These are phyloP conservation scores for Populus euphratica DNA, from an alignment of 345 rosid genomes.

Conservation along the genomic window DNA sequence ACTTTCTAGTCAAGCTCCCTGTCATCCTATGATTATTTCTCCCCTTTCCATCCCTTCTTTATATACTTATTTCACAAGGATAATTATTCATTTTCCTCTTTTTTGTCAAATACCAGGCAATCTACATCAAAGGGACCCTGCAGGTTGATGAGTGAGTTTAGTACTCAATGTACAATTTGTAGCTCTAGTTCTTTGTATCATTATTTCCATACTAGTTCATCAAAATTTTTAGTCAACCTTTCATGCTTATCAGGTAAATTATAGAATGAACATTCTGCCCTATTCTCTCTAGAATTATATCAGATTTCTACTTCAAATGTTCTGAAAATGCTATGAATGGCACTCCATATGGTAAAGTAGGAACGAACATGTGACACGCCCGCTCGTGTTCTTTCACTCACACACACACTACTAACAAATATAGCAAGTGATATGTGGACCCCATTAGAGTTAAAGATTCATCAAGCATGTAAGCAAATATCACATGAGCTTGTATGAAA, in stretches of 20 bases:
- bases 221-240: background rate
- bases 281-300: background rate
- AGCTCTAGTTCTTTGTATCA: conserved; percentile 8
- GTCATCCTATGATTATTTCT: background rate
- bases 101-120: conserved; percentile 13
- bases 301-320: no score
- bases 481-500: no score
- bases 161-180: conserved; percentile 22
- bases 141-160: conserved; percentile 9
- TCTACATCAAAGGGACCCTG: background rate
- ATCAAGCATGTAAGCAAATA: no score
- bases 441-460: no score
- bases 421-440: no score
- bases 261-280: background rate
- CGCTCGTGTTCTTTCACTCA: no score
- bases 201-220: background rate
- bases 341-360: no score
- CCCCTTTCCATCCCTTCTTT: background rate
- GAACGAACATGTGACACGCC: no score
- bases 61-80: background rate
- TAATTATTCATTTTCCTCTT: background rate
- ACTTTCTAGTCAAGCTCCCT: background rate
- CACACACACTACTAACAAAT: no score
- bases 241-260: background rate
- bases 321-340: no score